Percentiles rank a stretch among this genome's conserved stretches.
Conservation (phyloP, 2,329 filamentous ascomycete genomes). For the Ascochyta pisi region DNA sequence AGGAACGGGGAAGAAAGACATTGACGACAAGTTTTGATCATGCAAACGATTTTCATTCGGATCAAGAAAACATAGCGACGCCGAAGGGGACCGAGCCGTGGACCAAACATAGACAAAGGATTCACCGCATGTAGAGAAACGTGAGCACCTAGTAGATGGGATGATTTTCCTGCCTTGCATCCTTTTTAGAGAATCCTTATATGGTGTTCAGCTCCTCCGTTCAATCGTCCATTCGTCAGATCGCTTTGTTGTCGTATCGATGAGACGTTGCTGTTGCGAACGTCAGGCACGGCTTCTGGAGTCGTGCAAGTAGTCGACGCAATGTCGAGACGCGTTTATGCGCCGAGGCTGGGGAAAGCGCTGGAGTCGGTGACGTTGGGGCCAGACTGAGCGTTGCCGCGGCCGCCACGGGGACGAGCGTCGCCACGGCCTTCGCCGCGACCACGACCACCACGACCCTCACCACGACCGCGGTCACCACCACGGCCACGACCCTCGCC, state of each 20-base stretch:
- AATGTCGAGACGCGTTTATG: slow-evolving; percentile 42
- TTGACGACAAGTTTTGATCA: slow-evolving; percentile 1
- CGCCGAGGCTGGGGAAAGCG: slow-evolving; percentile 62
- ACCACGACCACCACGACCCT: slow-evolving; percentile 60
- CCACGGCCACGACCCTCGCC: slow-evolving; percentile 62
- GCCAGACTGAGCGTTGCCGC: slow-evolving; percentile 46
- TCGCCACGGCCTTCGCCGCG: slow-evolving; percentile 52
- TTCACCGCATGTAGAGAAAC: slow-evolving; percentile 16
- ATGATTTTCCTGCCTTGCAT: slow-evolving; percentile 24
- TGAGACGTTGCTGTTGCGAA: slow-evolving; percentile 19
- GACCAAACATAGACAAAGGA: slow-evolving; percentile 12
- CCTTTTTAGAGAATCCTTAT: slow-evolving; percentile 32
- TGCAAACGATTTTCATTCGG: slow-evolving; percentile 16
- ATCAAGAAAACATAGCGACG: slow-evolving; percentile 12
- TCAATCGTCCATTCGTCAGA: slow-evolving; percentile 27
- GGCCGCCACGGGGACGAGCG: slow-evolving; percentile 60
- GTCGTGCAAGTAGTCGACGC: slow-evolving; percentile 30
- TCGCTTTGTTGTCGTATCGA: slow-evolving; percentile 23
- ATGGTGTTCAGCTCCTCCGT: slow-evolving; percentile 28
- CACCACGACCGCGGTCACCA: slow-evolving; percentile 56
- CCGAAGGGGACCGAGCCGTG: slow-evolving; percentile 12
- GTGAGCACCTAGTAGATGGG: slow-evolving; percentile 24
- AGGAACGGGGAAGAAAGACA: background rate
- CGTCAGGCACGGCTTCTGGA: slow-evolving; percentile 21
- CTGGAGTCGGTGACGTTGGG: slow-evolving; percentile 59